Evolutionary conservation across 2,329 filamentous ascomycete species (phyloP), one percentile per base, ranked within the genome.

Genomic region (Verticillium nonalfalfae): DNA sequence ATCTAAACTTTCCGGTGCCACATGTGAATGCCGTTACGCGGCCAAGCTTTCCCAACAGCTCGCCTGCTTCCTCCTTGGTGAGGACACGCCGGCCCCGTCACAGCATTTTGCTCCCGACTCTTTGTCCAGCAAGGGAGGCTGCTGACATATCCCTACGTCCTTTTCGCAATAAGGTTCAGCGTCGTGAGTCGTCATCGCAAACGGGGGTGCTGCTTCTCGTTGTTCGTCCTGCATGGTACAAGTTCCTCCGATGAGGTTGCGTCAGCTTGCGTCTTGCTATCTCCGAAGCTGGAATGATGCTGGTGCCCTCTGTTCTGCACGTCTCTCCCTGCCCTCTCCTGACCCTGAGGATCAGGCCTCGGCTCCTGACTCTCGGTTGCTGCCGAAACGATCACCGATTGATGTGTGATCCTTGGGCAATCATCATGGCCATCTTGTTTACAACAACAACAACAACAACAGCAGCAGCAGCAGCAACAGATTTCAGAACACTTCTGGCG

Each of bases 321-420:
- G 35, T 36, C 13, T 36, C 9, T 36, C 35, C 13, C 90, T 33
- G 75, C 79, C 60, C 76, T 87, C 65, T 87, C 86, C 0, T 36
- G 35, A 13, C 6, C 4, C 35, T 31, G 26, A 31, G 35, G 35
- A 13, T 36, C 35, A 36, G 35, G 9, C 9, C 35, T 36, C 13
- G 71, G 75, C 63, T 74, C 89, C 84, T 90, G 89, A 68, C 81
- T 87, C 6, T 90, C 35, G 35, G 35, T 10, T 9, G 9, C 35
- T 10, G 35, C 35, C 35, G 35, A 36, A 36, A 36, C 9, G 35
- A 36, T 36, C 35, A 36, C 13, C 35, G 13, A 9, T 36, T 36
- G 35, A 36, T 13, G 35, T 36, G 35, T 36, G 35, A 36, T 36
- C 7, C 13, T 36, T 13, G 35, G 35, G 35, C 9, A 36, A 36